Base-by-base conservation (phyloP, 2,329 filamentous ascomycete genomes). In the Talaromyces sp. region DNA sequence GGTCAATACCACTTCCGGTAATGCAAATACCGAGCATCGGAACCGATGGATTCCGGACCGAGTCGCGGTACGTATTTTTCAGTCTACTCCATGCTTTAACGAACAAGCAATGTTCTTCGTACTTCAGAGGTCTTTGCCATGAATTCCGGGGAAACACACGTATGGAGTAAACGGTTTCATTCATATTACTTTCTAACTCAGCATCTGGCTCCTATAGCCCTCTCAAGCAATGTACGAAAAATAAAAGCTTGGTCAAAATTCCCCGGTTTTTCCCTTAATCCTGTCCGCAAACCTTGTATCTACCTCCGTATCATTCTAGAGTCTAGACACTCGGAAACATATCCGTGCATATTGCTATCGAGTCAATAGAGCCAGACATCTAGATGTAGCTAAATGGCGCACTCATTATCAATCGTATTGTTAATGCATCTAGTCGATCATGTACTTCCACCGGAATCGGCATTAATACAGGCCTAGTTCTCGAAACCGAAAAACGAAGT, bases 311-410 rank as follows among this genome's bases (percentile, higher is more conserved):
- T 56, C 13, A 14, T 7, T 31, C 5, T 31, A 8, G 33, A 56
- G 24, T 56, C 52, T 56, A 56, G 52, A 24, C n/a, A 11, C n/a
- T 7, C 52, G 52, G 33, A 56, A 56, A 56, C n/a, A 37, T 56
- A 24, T 37, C 52, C 52, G 52, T 37, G 19, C 33, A 39, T 24
- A 39, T 11, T 33, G 49, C 27, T 16, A 52, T 22, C 22, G 10
- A 13, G 24, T 37, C 31, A 13, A n/a, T 54, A n/a, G 14, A 24
- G 11, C 10, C 14, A 22, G 31, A 37, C 7, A 10, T 13, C 50
- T 14, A 19, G 33, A 39, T 56, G 24, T 19, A 8, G 10, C 11
- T 56, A 39, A 56, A 56, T 37, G 33, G 33, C 52, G 24, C 52
- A 56, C n/a, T 35, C 52, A 37, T 56, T 37, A 24, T 37, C 52